A percentile compares a stretch with the other conserved stretches of the same genome.
These are phyloP conservation scores for Kingdonia uniflora DNA, from an alignment of 164 flowering plant genomes.

Conservation along the genomic window DNA sequence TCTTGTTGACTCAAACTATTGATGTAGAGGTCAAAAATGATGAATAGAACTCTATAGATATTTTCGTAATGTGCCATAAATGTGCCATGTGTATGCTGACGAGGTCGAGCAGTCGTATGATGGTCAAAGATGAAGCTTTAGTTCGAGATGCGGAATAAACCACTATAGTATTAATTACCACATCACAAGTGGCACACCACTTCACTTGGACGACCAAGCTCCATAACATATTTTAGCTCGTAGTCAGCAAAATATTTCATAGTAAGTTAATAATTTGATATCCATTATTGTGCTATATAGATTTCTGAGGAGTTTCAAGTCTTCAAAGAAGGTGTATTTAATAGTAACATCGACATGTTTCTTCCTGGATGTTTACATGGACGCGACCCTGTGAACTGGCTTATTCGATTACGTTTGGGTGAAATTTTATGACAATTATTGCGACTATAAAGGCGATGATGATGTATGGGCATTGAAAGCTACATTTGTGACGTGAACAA, in stretches of 20 bases:
- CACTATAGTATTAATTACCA: slow-evolving; percentile 26
- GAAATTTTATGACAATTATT: slow-evolving; percentile 25
- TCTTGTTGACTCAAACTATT: too few species aligned
- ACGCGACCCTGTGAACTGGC: slow-evolving; percentile 15
- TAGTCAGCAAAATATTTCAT: neutral
- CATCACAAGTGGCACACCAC: slow-evolving; percentile 12
- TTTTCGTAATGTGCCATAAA: too few species aligned
- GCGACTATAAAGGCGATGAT: slow-evolving; percentile 10
- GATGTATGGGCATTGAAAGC: slow-evolving; percentile 1
- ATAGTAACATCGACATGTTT: slow-evolving; percentile 29
- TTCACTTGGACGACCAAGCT: slow-evolving; percentile 14
- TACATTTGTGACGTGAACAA: slow-evolving; percentile 18
- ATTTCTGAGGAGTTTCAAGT: slow-evolving; percentile 1
- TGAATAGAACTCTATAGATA: too few species aligned
- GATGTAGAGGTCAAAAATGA: too few species aligned
- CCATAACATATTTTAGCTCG: neutral
- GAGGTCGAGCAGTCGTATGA: too few species aligned
- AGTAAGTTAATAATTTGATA: neutral
- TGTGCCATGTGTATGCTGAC: too few species aligned
- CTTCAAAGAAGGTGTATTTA: slow-evolving; percentile 14
- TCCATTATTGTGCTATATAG: neutral
- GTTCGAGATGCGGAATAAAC: too few species aligned
- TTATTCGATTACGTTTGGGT: slow-evolving; percentile 31
- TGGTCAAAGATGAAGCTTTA: too few species aligned
- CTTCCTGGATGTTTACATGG: slow-evolving; percentile 14